Conservation (phyloP, 768 basidiomycete species). For the Amanita brunnescens region DNA sequence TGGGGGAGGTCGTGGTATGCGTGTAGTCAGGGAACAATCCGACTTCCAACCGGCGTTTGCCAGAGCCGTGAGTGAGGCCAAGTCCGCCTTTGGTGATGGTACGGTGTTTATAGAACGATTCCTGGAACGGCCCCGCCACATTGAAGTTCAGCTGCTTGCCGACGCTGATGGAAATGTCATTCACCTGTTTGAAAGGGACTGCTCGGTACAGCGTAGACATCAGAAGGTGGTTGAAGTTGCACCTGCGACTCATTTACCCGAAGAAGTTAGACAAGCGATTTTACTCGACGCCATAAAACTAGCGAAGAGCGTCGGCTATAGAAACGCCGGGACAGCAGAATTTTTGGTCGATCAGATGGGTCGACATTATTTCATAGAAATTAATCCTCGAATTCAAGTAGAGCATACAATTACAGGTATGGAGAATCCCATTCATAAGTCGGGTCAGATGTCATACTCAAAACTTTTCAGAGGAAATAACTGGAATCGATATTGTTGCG, state of each 20-base stretch:
- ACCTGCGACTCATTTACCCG: conserved; percentile 88
- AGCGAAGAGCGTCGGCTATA: conserved; percentile 87
- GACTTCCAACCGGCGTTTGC: conserved; percentile 87
- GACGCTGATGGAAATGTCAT: conserved; percentile 91
- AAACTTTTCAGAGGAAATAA: conserved; percentile 80
- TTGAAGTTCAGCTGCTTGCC: conserved; percentile 93
- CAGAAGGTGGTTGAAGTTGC: conserved; percentile 99
- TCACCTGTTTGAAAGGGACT: conserved; percentile 98
- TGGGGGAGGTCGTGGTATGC: conserved; percentile 98
- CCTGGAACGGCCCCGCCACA: conserved; percentile 93
- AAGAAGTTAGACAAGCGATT: conserved; percentile 85
- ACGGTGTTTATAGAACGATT: conserved; percentile 99
- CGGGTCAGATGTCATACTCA: conserved; percentile 2
- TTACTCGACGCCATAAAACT: conserved; percentile 88
- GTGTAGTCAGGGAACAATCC: conserved; percentile 90
- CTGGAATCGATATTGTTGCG: conserved; percentile 97
- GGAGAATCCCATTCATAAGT: conserved; percentile 14
- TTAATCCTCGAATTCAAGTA: conserved; percentile 99
- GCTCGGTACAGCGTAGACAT: conserved; percentile 95
- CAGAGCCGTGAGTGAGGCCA: conserved; percentile 92
- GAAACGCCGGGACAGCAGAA: conserved; percentile 97
- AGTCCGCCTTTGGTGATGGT: conserved; percentile 94
- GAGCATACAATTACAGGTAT: conserved; percentile 97
- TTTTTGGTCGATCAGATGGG: conserved; percentile 97
- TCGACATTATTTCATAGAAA: conserved; percentile 98